Base-by-base conservation (phyloP, 2,329 filamentous ascomycete species). In the Pestalotiopsis sp. region DNA sequence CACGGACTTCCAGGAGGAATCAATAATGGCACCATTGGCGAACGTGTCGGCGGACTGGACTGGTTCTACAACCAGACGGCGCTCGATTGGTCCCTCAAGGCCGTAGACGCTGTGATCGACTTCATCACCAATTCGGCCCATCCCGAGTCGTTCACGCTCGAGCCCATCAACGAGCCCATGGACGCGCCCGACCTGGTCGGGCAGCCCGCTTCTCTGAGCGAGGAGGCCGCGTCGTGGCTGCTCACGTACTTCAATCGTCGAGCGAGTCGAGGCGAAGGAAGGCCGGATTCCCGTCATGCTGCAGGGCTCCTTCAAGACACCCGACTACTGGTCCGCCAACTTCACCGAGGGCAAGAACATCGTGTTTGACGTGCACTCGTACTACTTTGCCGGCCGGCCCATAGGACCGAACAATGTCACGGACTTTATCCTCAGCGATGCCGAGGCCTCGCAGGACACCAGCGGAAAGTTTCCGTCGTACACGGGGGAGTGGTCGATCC, bases 21-120 rank as follows among this genome's bases (percentile, higher is more conserved):
- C 12, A 74, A 75, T 73, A 77, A 9, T 72, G 75, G 23, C 73
- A 78, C 31, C 73, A 77, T 70, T 60, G 77, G 80, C 59, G 80
- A 80, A 68, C 73, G 71, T 60, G 69, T 63, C 3, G 76, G 75
- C 13, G 77, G 78, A 66, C 70, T 71, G 62, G 75, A 69, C 27
- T 81, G 79, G 79, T 81, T 80, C 73, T 71, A 77, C 68, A 81
- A 78, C 70, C 67, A 70, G 25, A 80, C 76, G 11, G 77, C 76
- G 36, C 70, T 81, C 11, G 75, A 77, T 52, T 79, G 77, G 56
- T 79, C 77, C 1, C 75, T 75, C 65, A 61, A 74, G 39, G 78
- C 75, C 7, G 72, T 80, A 52, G 77, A 79, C 20, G 72, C 72
- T 2, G 73, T 78, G 1, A 68, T 81, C 13, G 66, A 68, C n/a